A percentile compares a stretch with the other conserved stretches of the same genome.
Conservation (phyloP, 192 early-diverging fungal species). For the Neocallimastix lanati region DNA sequence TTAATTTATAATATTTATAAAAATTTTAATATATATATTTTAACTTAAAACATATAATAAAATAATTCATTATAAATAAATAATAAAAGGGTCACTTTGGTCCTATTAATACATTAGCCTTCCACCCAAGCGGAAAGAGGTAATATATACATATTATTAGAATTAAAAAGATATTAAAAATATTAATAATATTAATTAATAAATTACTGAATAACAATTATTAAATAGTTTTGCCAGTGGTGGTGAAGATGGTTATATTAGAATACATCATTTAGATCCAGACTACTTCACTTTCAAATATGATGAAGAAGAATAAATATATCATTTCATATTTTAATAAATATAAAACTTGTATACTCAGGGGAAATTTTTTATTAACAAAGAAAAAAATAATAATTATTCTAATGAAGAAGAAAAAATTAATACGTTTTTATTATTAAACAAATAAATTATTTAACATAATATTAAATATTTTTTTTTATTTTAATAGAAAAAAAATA, state of each 20-base stretch:
- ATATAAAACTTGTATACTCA: not conserved
- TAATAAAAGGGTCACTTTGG: constrained; percentile 78
- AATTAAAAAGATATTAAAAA: not conserved
- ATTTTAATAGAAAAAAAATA: too few species aligned
- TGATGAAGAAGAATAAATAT: constrained; percentile 9
- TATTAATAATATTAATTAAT: not conserved
- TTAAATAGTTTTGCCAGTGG: constrained; percentile 65
- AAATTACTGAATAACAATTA: not conserved
- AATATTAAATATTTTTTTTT: too few species aligned
- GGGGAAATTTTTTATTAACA: not conserved
- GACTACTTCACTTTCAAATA: constrained; percentile 87
- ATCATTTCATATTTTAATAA: not conserved
- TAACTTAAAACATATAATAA: too few species aligned
- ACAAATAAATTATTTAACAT: too few species aligned
- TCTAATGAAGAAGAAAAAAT: too few species aligned
- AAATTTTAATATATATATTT: too few species aligned
- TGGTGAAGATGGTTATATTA: constrained; percentile 95
- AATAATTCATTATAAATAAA: not conserved
- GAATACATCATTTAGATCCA: constrained; percentile 86
- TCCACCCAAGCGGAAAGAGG: constrained; percentile 80
- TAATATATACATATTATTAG: not conserved
- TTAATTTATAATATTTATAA: too few species aligned
- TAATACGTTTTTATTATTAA: too few species aligned
- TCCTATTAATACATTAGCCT: constrained; percentile 96
- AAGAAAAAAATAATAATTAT: too few species aligned